Conservation (phyloP, 2,329 filamentous ascomycete species). For the Colletotrichum caudatum region DNA sequence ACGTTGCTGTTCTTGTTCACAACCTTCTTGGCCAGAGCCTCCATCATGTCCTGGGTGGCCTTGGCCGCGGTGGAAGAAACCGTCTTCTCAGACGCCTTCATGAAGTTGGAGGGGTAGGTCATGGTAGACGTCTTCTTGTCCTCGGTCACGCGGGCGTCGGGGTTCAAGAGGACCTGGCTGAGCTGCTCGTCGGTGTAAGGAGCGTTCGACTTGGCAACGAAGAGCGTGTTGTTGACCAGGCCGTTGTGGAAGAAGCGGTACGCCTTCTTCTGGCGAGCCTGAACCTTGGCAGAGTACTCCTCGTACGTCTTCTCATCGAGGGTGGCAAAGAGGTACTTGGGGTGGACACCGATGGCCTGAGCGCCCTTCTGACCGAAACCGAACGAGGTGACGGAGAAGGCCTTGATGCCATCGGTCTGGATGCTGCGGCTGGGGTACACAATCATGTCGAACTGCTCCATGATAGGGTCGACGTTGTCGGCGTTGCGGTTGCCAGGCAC, state of each 20-base stretch:
- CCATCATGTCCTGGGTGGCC: constrained; percentile 80
- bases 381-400: constrained; percentile 98
- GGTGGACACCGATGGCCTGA: constrained; percentile 96
- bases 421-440: constrained; percentile 95
- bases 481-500: constrained; percentile 98
- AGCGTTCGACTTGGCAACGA: constrained; percentile 92
- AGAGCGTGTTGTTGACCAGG: constrained; percentile 96
- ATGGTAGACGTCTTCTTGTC: constrained; percentile 90
- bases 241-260: constrained; percentile 99
- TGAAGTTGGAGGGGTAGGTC: constrained; percentile 77
- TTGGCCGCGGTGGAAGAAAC: constrained; percentile 62
- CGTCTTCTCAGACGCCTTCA: constrained; percentile 72
- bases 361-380: constrained; percentile 99
- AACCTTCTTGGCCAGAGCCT: constrained; percentile 77
- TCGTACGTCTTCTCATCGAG: constrained; percentile 87
- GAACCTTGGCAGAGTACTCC: constrained; percentile 88
- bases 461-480: constrained; percentile 94
- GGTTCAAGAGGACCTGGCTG: constrained; percentile 91
- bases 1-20: constrained; percentile 78
- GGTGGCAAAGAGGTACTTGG: constrained; percentile 94
- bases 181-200: constrained; percentile 93
- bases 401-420: constrained; percentile 98
- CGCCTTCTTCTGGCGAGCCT: constrained; percentile 95
- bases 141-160: constrained; percentile 83
- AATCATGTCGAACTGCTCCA: constrained; percentile 98